Conservation (phyloP, 1,284 basidiomycete genomes). For the Microbotryomycetes sp. region DNA sequence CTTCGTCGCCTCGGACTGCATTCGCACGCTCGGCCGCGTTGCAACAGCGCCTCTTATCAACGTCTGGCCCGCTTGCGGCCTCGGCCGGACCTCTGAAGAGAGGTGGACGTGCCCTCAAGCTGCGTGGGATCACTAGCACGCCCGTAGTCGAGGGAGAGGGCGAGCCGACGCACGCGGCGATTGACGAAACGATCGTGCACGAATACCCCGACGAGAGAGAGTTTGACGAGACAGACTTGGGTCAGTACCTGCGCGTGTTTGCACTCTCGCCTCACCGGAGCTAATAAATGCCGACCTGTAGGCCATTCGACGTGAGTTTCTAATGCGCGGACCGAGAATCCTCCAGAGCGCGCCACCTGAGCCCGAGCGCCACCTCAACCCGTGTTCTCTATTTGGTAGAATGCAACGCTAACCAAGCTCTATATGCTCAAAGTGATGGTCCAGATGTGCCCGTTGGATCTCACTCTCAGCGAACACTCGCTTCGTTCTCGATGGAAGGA, state of each 20-base stretch:
- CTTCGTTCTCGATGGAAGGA: conserved; percentile 34
- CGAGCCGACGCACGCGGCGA: background rate
- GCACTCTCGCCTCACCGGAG: too few relatives aligned
- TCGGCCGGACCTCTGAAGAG: background rate
- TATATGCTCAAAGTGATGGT: conserved; percentile 15
- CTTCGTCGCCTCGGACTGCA: background rate
- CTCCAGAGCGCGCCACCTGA: background rate
- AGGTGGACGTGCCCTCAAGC: background rate
- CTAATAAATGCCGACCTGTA: background rate
- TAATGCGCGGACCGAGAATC: background rate
- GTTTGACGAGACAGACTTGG: background rate
- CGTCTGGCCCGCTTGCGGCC: too few relatives aligned
- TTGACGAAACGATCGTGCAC: background rate
- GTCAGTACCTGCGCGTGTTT: background rate
- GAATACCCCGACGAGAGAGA: conserved; percentile 5
- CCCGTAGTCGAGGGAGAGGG: background rate
- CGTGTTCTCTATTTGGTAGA: too few relatives aligned
- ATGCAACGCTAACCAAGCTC: background rate
- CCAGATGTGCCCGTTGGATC: conserved; percentile 29
- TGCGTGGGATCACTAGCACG: background rate
- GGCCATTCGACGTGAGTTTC: background rate
- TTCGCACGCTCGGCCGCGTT: background rate
- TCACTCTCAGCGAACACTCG: conserved; percentile 33
- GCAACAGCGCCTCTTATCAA: background rate
- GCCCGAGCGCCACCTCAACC: conserved; percentile 15